Base-by-base conservation (phyloP, 805 yeast genomes). In the Lipomyces sp. region DNA sequence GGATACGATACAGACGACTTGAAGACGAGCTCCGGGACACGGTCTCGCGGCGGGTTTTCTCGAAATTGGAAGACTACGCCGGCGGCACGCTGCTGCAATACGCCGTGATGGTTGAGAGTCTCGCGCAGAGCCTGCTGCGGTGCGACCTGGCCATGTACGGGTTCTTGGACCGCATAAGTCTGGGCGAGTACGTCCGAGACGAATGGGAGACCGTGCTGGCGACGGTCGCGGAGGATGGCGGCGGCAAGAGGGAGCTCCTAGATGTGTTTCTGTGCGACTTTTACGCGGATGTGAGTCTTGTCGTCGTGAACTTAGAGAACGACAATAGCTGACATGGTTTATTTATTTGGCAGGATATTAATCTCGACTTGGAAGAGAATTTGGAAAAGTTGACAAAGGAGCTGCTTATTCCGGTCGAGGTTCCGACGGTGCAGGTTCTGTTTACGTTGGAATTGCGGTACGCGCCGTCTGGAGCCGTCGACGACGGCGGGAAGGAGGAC, bases 391-490 rank as follows among this genome's bases (percentile, higher is more conserved):
- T 21, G 3, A 14, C 47, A 13, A 38, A 26, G 18, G 39, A 26
- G 18, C 65, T 82, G 34, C 54, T 59, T 28, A 80, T 86, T 43
- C 70, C 75, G 2, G 91, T 85, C 4, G 76, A 83, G 0, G 70
- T 84, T 19, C 91, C 93, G 0, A 65, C 71, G 2, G 74, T 81
- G 7, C 77, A 81, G 55, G 73, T 79, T 18, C 73, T 85, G 19
- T 89, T 84, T 58, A 73, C 77, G 7, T 76, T 81, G 6, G 81
- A 79, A 39, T 53, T 75, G n/a, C 35, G 32, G 8, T 43, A 47
- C 33, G 31, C 52, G 2, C 44, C 42, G 24, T 10, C 29, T 6
- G 10, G 10, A 26, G 29, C 10, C 14, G 8, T 23, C 4, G 24
- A 19, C 13, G 47, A 68, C 68, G 65, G 36, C 11, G 14, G 7